A percentile compares a stretch with the other conserved stretches of the same genome.
Conservation (phyloP, 2,329 filamentous ascomycete genomes). For the Cladosporium sp. region DNA sequence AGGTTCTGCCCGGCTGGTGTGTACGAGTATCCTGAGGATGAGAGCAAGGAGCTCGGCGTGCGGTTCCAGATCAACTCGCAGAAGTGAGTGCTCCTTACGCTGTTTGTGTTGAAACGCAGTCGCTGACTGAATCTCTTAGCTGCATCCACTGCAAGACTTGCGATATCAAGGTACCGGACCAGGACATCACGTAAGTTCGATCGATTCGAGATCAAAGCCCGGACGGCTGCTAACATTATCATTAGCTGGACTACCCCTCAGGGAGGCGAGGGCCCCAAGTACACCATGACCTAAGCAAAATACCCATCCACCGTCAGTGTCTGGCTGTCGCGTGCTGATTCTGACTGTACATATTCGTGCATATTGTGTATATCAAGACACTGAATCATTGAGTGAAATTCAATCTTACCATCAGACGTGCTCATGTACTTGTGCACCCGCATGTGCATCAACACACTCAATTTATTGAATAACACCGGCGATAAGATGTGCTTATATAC, state of each 20-base stretch:
- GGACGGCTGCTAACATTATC: background rate
- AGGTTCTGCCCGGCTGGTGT: slow-evolving; percentile 95
- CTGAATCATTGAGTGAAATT: background rate
- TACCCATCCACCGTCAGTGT: too few species aligned
- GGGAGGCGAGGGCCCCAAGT: slow-evolving; percentile 67
- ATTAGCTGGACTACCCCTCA: slow-evolving; percentile 75
- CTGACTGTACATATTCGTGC: too few species aligned
- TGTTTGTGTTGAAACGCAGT: background rate
- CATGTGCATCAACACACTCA: too few species aligned
- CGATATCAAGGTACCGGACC: slow-evolving; percentile 93
- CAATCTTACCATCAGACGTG: background rate
- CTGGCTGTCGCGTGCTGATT: too few species aligned
- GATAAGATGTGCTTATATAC: too few species aligned
- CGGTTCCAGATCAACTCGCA: slow-evolving; percentile 96
- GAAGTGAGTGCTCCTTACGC: slow-evolving; percentile 61
- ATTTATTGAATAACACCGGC: too few species aligned
- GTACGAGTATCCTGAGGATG: slow-evolving; percentile 96
- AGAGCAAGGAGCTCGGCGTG: slow-evolving; percentile 77
- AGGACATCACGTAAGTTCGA: slow-evolving; percentile 70
- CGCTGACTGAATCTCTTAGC: slow-evolving; percentile 38
- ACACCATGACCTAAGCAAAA: slow-evolving; percentile 47
- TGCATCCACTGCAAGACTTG: slow-evolving; percentile 99
- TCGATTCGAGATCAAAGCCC: too few species aligned
- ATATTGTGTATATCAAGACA: too few species aligned
- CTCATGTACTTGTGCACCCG: too few species aligned